Evolutionary conservation across 2,329 filamentous ascomycete species (phyloP).

Genomic region (Dryadomyces quercivorus): DNA sequence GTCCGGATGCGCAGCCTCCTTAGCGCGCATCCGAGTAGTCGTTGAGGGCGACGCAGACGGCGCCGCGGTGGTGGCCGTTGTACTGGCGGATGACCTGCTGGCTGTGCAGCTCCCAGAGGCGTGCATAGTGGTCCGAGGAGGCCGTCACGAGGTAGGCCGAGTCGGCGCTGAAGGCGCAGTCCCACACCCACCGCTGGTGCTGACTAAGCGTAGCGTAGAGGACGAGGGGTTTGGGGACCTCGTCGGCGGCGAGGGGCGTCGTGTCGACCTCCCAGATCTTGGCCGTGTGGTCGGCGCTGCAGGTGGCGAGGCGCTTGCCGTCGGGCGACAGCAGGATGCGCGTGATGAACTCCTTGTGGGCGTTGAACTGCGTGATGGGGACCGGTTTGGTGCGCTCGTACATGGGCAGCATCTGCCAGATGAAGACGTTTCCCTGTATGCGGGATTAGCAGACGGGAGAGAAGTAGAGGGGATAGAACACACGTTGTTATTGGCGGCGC

Average conservation of each 20-base stretch:
- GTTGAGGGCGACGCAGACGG: conserved; percentile 86
- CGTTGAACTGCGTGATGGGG: conserved; percentile 78
- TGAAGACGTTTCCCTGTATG: conserved; percentile 83
- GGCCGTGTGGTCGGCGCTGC: conserved; percentile 83
- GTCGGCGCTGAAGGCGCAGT: conserved; percentile 89
- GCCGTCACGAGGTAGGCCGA: conserved; percentile 88
- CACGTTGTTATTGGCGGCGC: conserved; percentile 85
- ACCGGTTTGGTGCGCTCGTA: conserved; percentile 73
- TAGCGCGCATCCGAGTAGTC: conserved; percentile 57
- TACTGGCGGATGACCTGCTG: conserved; percentile 91
- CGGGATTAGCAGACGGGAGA: neutral
- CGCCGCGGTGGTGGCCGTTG: conserved; percentile 84
- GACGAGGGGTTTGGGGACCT: conserved; percentile 50
- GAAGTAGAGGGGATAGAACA: neutral
- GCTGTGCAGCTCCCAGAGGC: conserved; percentile 77
- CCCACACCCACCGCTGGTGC: conserved; percentile 96
- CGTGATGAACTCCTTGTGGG: conserved; percentile 87
- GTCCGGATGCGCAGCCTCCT: neutral
- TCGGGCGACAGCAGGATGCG: conserved; percentile 85
- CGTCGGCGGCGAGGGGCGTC: conserved; percentile 29
- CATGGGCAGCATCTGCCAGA: conserved; percentile 85
- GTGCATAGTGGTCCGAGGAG: conserved; percentile 85
- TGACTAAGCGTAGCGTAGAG: conserved; percentile 79
- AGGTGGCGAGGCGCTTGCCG: conserved; percentile 87
- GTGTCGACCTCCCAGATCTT: conserved; percentile 93